These are phyloP conservation scores for Globisporangium cederbergense DNA, from an alignment of 352 stramenopile species.

Conservation along the genomic window DNA sequence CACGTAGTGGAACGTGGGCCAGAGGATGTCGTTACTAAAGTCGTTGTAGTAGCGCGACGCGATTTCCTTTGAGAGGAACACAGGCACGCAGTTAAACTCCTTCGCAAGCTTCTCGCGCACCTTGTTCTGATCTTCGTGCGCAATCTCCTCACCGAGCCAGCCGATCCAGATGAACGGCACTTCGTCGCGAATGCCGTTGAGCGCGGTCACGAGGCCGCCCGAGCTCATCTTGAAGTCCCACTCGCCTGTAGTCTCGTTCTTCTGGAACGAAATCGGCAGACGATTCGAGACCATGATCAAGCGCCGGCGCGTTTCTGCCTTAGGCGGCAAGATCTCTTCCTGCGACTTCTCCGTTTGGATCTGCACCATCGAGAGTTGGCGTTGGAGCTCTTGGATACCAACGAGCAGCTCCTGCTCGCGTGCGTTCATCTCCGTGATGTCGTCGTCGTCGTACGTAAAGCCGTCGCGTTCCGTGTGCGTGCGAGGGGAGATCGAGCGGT, in stretches of 20 bases:
- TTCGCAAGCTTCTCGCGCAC: constrained; percentile 77
- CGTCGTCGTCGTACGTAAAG: constrained; percentile 56
- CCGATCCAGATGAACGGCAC: constrained; percentile 91
- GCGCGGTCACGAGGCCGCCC: constrained; percentile 83
- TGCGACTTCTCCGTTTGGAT: constrained; percentile 78
- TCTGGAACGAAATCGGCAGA: constrained; percentile 85
- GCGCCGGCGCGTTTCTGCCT: constrained; percentile 56
- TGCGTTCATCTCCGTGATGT: constrained; percentile 72
- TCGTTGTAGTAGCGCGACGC: constrained; percentile 91
- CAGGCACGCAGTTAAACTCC: constrained; percentile 88
- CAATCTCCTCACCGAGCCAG: constrained; percentile 87
- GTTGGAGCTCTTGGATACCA: constrained; percentile 90
- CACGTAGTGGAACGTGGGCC: constrained; percentile 92
- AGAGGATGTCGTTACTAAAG: constrained; percentile 91
- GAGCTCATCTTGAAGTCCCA: constrained; percentile 88
- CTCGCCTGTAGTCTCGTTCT: constrained; percentile 82
- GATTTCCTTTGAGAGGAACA: constrained; percentile 88
- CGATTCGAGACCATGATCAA: constrained; percentile 91
- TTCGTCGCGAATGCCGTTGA: constrained; percentile 86
- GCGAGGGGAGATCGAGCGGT: constrained; percentile 26
- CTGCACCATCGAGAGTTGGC: constrained; percentile 85
- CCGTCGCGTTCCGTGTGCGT: constrained; percentile 14
- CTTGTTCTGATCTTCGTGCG: constrained; percentile 76
- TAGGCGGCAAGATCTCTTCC: constrained; percentile 63
- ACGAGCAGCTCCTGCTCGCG: constrained; percentile 86